These are phyloP conservation scores for Marasmius sp. DNA, from an alignment of 1,284 basidiomycete species.

Conservation along the genomic window DNA sequence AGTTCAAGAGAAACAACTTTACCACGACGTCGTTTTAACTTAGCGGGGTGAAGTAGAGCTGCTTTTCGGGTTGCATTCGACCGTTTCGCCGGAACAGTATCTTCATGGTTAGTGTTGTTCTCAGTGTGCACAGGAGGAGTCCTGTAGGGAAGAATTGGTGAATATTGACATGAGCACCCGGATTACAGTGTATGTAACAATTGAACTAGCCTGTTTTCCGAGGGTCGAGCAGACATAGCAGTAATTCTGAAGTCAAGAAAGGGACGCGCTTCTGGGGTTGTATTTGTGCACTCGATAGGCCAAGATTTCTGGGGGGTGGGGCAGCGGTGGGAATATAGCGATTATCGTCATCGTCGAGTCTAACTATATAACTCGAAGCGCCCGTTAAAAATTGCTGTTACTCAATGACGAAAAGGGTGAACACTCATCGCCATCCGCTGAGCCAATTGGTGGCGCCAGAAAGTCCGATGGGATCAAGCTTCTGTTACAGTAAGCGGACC, in stretches of 20 bases:
- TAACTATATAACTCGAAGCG: not conserved
- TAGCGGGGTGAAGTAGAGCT: not conserved
- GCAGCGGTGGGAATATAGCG: not conserved
- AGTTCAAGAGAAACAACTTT: no score
- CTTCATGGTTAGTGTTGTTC: not conserved
- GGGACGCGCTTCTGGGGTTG: not conserved
- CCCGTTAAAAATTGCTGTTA: not conserved
- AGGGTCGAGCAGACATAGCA: not conserved
- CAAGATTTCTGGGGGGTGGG: not conserved
- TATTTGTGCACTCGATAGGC: not conserved
- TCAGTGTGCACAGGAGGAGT: not conserved
- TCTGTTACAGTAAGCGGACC: no score
- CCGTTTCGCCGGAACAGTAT: not conserved
- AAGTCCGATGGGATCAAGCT: no score
- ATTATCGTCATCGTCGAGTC: not conserved
- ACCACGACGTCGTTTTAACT: not conserved
- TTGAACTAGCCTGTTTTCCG: not conserved
- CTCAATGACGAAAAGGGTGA: not conserved
- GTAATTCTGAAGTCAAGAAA: not conserved
- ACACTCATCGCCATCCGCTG: not conserved
- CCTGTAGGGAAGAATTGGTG: not conserved
- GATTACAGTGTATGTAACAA: not conserved
- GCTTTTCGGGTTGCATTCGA: not conserved
- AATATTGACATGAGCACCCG: not conserved
- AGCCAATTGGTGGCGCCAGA: no score